phyloP scores from a whole-genome alignment of 805 yeast genomes.

The Saccharomycopsis oosterbeekiorum region DNA sequence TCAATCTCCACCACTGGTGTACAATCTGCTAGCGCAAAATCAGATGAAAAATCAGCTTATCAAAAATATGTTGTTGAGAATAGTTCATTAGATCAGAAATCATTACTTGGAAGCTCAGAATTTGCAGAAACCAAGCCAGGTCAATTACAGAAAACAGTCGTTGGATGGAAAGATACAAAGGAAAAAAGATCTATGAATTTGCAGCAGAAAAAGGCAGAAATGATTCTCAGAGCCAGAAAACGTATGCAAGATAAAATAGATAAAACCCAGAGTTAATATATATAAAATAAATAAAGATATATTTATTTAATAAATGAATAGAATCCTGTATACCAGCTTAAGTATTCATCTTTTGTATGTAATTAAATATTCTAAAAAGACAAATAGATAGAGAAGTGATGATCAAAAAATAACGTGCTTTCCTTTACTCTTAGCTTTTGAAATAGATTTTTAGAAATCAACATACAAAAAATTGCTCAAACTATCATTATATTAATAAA shows the following conservation, averaged over 20 bases:
- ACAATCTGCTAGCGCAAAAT: neutral
- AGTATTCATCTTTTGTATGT: too few species aligned
- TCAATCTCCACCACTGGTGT: neutral
- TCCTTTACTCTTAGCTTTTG: too few species aligned
- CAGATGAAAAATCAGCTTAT: conserved; percentile 5
- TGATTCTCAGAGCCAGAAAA: conserved; percentile 54
- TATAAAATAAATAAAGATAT: too few species aligned
- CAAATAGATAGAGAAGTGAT: too few species aligned
- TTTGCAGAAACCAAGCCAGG: conserved; percentile 24
- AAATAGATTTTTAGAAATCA: too few species aligned
- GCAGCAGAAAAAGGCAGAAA: conserved; percentile 40
- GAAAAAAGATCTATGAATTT: conserved; percentile 35
- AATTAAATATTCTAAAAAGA: too few species aligned
- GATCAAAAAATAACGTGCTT: too few species aligned
- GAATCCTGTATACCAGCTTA: too few species aligned
- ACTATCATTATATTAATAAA: neutral
- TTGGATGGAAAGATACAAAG: conserved; percentile 34
- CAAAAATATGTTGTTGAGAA: conserved; percentile 16
- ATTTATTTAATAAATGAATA: too few species aligned
- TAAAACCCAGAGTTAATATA: neutral
- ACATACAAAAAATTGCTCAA: too few species aligned
- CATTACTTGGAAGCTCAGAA: conserved; percentile 26
- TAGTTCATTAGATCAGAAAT: conserved; percentile 4
- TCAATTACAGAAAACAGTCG: conserved; percentile 18
- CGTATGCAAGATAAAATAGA: conserved; percentile 33